A percentile compares a stretch with the other conserved stretches of the same genome.
Conservation (phyloP, 2,329 filamentous ascomycete genomes). For the Microdochium nivale region DNA sequence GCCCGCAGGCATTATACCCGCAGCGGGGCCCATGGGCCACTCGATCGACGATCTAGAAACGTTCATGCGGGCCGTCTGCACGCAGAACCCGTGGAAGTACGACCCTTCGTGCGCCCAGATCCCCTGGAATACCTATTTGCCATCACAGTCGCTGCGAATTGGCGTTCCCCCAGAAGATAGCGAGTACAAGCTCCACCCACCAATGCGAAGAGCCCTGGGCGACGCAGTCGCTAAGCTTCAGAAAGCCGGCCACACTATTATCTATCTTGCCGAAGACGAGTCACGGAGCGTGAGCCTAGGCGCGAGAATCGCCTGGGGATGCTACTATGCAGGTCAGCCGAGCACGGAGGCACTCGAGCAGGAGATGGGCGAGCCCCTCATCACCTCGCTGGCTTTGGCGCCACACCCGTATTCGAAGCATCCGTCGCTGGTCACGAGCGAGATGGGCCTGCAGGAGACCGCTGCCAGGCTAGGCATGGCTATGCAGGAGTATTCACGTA, state of each 20-base stretch:
- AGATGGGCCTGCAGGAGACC: not conserved
- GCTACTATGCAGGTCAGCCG: not conserved
- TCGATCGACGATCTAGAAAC: constrained; percentile 24
- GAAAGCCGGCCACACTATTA: not conserved
- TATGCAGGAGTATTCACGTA: not conserved
- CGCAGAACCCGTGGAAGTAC: constrained; percentile 13
- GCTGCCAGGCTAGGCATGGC: not conserved
- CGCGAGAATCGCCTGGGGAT: not conserved
- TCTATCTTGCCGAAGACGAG: not conserved
- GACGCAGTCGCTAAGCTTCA: not conserved
- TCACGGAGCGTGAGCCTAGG: not conserved
- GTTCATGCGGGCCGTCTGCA: constrained; percentile 17
- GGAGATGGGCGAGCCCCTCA: not conserved
- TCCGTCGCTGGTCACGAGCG: not conserved
- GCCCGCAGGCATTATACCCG: constrained; percentile 12
- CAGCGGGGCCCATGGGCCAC: constrained; percentile 22
- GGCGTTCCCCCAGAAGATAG: not conserved
- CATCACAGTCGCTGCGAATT: not conserved
- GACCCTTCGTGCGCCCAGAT: constrained; percentile 20
- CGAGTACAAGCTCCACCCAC: not conserved
- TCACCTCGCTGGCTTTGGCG: not conserved
- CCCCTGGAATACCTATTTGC: constrained; percentile 12
- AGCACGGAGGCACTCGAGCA: not conserved
- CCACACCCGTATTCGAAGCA: not conserved
- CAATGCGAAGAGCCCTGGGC: not conserved